Evolutionary conservation across 2,329 filamentous ascomycete genomes (phyloP), one percentile per base, ranked within the genome.

Genomic region (Claviceps humidiphila): DNA sequence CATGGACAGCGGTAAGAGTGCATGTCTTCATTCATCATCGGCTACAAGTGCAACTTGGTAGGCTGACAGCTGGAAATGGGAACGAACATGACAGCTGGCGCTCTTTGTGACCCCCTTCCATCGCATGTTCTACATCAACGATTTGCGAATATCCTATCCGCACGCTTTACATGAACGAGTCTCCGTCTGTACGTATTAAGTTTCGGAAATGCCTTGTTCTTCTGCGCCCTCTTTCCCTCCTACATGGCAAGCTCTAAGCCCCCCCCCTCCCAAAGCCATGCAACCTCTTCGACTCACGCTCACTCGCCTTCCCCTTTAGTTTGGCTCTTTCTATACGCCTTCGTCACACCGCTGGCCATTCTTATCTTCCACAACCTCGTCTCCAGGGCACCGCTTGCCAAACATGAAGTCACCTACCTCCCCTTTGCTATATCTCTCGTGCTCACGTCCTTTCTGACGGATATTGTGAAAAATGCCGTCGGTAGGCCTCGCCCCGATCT

Each of bases 51-150:
- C 7, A 14, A 24, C 13, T 7, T 7, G 42, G 4, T 14, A 26
- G 24, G 44, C 42, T 26, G 14, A 22, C 39, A 14, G 30, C 53
- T 59, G 57, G 34, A 30, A 45, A 30, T 17, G 9, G 1, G 30
- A 34, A 37, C 38, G 22, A 47, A 13, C 26, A 5, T n/a, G 26
- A 3, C 17, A 68, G 66, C 61, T 62, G 48, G 58, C 59, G 26
- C 48, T 62, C 16, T 63, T 68, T 47, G 77, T 87, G 60, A 82
- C 84, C 55, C 93, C 93, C 0, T 97, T 97, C 66, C 89, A 97
- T 66, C 89, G 88, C 69, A 86, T 96, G 81, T 97, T 98, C 71
- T 86, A 81, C 57, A 78, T 97, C 56, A 86, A 89, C 64, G 89
- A 97, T 65, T 77, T 87, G 24, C 74, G 81, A 49, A 89, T 97